Conservation (phyloP, 176 grass and related monocot species). For the Areca catechu region DNA sequence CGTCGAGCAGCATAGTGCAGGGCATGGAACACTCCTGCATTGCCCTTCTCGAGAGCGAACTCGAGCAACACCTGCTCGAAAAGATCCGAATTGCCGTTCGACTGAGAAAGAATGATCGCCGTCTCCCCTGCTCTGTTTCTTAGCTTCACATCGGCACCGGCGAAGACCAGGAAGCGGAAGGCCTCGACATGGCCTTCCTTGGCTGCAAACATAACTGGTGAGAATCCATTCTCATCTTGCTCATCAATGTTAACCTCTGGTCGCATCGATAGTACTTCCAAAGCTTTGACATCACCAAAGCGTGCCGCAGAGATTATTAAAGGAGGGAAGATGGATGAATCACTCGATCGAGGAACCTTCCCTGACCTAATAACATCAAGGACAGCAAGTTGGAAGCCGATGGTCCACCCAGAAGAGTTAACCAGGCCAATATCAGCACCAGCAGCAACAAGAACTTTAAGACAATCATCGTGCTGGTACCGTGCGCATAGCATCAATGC, state of each 20-base stretch:
- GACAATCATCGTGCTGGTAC: conserved; percentile 56
- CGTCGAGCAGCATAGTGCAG: conserved; percentile 70
- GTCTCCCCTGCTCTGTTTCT: conserved; percentile 48
- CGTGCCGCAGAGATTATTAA: conserved; percentile 44
- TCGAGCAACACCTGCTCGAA: conserved; percentile 98
- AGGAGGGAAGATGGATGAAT: conserved; percentile 48
- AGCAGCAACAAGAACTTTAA: conserved; percentile 39
- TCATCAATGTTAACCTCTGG: conserved; percentile 49
- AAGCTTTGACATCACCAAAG: conserved; percentile 36
- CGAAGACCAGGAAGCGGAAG: conserved; percentile 67
- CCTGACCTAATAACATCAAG: conserved; percentile 39
- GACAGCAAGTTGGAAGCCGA: conserved; percentile 36
- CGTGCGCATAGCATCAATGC: conserved; percentile 36
- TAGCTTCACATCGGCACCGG: conserved; percentile 60
- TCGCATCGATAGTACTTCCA: conserved; percentile 49
- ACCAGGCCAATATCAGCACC: conserved; percentile 64
- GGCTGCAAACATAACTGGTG: conserved; percentile 52
- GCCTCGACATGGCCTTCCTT: conserved; percentile 59
- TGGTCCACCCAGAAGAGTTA: conserved; percentile 44
- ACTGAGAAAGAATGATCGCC: conserved; percentile 43
- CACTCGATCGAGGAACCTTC: conserved; percentile 44
- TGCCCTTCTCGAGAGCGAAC: conserved; percentile 81
- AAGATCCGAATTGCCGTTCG: conserved; percentile 66
- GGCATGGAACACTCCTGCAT: conserved; percentile 59
- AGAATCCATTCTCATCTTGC: conserved; percentile 51